Conservation (phyloP, 805 yeast genomes). For the Kodamaea fukazawae region DNA sequence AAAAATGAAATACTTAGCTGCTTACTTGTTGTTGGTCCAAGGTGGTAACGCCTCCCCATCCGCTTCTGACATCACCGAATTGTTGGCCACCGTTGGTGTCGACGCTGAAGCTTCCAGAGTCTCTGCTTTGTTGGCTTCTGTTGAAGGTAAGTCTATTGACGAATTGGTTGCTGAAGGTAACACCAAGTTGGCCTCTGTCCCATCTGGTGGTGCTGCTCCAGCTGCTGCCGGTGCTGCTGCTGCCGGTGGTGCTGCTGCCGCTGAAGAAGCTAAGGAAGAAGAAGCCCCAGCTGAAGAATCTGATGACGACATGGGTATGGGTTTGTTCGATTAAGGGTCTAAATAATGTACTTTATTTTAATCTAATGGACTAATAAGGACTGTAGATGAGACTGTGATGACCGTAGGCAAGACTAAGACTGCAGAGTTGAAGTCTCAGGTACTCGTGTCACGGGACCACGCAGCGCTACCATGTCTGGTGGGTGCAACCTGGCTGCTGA, state of each 20-base stretch:
- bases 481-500: too few species aligned
- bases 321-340: conserved; percentile 87
- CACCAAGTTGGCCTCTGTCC: conserved; percentile 94
- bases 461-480: too few species aligned
- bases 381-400: too few species aligned
- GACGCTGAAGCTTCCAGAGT: conserved; percentile 91
- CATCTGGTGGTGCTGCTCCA: conserved; percentile 97
- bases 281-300: conserved; percentile 65
- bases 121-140: conserved; percentile 72
- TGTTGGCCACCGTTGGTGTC: conserved; percentile 92
- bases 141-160: conserved; percentile 89
- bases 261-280: conserved; percentile 67
- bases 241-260: conserved; percentile 69
- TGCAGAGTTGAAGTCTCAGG: too few species aligned
- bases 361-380: too few species aligned
- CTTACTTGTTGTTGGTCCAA: conserved; percentile 96
- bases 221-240: conserved; percentile 71
- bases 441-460: too few species aligned
- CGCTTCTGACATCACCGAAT: conserved; percentile 83
- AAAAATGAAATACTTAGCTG: conserved; percentile 95
- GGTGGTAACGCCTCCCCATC: conserved; percentile 96
- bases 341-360: not conserved
- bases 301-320: conserved; percentile 83
- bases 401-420: too few species aligned
- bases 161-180: conserved; percentile 94